A percentile compares a stretch with the other conserved stretches of the same genome.
Conservation (phyloP, 768 basidiomycete species). For the Mycena amicta region DNA sequence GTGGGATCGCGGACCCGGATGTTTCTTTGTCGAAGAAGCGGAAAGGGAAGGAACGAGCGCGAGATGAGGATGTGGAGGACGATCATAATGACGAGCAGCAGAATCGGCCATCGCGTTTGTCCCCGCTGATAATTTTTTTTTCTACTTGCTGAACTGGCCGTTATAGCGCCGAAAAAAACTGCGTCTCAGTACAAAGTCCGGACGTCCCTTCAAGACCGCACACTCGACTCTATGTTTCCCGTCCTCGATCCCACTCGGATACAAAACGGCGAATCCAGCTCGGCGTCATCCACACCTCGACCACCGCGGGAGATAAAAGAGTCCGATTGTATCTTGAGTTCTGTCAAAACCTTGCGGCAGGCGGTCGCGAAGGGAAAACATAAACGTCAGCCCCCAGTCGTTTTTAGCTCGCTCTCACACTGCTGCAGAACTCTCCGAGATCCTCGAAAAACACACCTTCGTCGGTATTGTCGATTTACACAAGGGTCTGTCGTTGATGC, state of each 20-base stretch:
- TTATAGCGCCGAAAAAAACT: slow-evolving; percentile 46
- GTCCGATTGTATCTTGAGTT: slow-evolving; percentile 76
- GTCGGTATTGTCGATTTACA: slow-evolving; percentile 86
- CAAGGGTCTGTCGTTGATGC: slow-evolving; percentile 78
- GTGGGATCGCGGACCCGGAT: slow-evolving; percentile 42
- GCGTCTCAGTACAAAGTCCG: slow-evolving; percentile 90
- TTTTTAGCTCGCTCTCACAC: not conserved
- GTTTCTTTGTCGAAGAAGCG: slow-evolving; percentile 43
- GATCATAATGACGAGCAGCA: slow-evolving; percentile 28
- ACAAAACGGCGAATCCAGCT: slow-evolving; percentile 20
- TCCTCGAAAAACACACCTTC: slow-evolving; percentile 85
- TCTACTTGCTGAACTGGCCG: not conserved
- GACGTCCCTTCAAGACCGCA: slow-evolving; percentile 84
- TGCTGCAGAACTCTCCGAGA: slow-evolving; percentile 71
- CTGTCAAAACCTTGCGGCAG: slow-evolving; percentile 67
- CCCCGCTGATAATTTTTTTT: not conserved
- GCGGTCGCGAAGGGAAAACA: slow-evolving; percentile 64
- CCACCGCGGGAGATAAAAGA: slow-evolving; percentile 62
- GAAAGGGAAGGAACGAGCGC: slow-evolving; percentile 42
- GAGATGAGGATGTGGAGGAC: slow-evolving; percentile 28
- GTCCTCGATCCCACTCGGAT: slow-evolving; percentile 56
- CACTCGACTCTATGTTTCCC: slow-evolving; percentile 94
- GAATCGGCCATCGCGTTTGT: slow-evolving; percentile 6
- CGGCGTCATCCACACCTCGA: slow-evolving; percentile 25
- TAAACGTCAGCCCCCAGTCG: slow-evolving; percentile 53